Base-by-base conservation (phyloP, 192 early-diverging fungal genomes). In the Coemansia sp. region DNA sequence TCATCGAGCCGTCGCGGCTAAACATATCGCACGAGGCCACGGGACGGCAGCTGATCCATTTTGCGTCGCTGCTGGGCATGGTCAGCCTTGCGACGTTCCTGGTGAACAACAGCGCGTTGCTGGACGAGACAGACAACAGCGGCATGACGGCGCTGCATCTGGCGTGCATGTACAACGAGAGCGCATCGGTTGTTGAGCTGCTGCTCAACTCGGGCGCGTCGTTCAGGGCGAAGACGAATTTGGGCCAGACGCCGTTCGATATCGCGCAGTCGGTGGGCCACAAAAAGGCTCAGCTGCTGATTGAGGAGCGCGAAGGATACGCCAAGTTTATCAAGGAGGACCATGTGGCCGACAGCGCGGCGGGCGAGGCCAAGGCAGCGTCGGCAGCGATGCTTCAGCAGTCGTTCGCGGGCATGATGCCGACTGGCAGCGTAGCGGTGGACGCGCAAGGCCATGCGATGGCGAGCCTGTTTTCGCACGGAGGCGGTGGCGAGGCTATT, bases 141-240 rank as follows among this genome's bases (percentile, higher is more conserved):
- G 87, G 85, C 0, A 87, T 87, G 80, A 92, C 88, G 0, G 86
- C 91, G 7, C 65, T 92, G 54, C 89, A 92, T 67, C 88, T 89
- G 84, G 87, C 88, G 0, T 79, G 84, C 40, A 86, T 85, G 79
- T 76, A 75, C 34, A 84, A 42, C 38, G 59, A 48, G 59, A 71
- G 80, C 5, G 48, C 56, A 1, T 76, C 74, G 2, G 78, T 89
- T 33, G 85, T 86, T 2, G 77, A 77, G 64, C 34, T 85, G 55
- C 75, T 92, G 30, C 62, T 90, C 1, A 75, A 83, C 29, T 76
- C 85, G 17, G 90, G 90, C 0, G 91, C 88, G 0, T 63, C 66
- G 29, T 66, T 63, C 5, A 42, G 30, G 14, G 18, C 73, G 1
- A 52, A 50, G 8, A 64, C 77, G 10, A 29, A 42, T 18, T 20